These are phyloP conservation scores for Discostella stelligera DNA, from an alignment of 352 stramenopile species.

Conservation along the genomic window DNA sequence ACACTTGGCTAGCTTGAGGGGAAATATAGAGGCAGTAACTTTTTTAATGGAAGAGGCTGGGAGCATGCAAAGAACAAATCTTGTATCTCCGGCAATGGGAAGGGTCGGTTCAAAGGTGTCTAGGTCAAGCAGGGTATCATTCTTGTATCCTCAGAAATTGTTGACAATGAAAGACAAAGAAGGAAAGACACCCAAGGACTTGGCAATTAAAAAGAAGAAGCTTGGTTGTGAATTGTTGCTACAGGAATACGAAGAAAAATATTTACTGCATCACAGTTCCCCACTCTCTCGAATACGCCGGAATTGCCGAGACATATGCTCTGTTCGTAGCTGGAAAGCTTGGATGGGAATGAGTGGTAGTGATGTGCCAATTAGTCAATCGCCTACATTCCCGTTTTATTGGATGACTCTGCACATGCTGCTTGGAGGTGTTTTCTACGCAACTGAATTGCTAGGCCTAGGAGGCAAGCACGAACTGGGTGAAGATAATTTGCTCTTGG, in stretches of 20 bases:
- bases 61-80: slow-evolving; percentile 13
- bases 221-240: slow-evolving; percentile 68
- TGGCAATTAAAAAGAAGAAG: slow-evolving; percentile 84
- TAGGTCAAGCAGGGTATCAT: slow-evolving; percentile 11
- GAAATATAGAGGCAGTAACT: slow-evolving; percentile 77
- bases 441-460: slow-evolving; percentile 62
- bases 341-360: slow-evolving; percentile 70
- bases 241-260: slow-evolving; percentile 57
- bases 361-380: slow-evolving; percentile 56
- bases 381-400: slow-evolving; percentile 76
- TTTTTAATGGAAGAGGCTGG: slow-evolving; percentile 56
- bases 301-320: slow-evolving; percentile 48
- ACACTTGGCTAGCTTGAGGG: slow-evolving; percentile 83
- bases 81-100: slow-evolving; percentile 9
- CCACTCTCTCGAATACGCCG: slow-evolving; percentile 30
- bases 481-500: slow-evolving; percentile 55
- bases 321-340: slow-evolving; percentile 57
- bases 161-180: slow-evolving; percentile 81
- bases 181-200: slow-evolving; percentile 80
- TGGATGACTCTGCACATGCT: slow-evolving; percentile 67
- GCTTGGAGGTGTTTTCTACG: slow-evolving; percentile 58
- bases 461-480: slow-evolving; percentile 27
- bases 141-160: slow-evolving; percentile 42
- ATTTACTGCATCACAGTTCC: slow-evolving; percentile 35
- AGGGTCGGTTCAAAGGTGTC: slow-evolving; percentile 47